Base-by-base conservation (phyloP, 1,284 basidiomycete genomes). In the Ceratobasidium sp. region DNA sequence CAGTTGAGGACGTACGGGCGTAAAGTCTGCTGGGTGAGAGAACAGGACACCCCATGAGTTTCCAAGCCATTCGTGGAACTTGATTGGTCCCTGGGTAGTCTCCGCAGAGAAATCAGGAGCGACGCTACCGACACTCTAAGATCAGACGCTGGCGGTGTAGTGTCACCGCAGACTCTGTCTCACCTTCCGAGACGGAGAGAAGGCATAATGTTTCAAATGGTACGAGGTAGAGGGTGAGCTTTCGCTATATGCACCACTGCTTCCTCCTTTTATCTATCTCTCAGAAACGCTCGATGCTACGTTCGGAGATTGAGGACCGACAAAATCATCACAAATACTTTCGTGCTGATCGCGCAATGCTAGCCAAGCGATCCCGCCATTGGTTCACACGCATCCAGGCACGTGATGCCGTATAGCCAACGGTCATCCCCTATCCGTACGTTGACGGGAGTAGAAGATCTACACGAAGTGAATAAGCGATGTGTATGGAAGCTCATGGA, bases 51-150 rank as follows among this genome's bases (percentile, higher is more conserved):
- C 89, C 97, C 97, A 99, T 39, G 89, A 92, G 79, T 90, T 84
- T 57, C 89, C 92, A 78, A 94, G 89, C 89, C 90, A 98, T 52
- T 97, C 89, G 81, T 97, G 95, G 86, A 98, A 98, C 78, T 89
- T 89, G 83, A 94, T 90, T 41, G 80, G 81, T 1, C 93, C 92
- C 64, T 84, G 78, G 62, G 93, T 94, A 62, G 94, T 96, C 76
- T 94, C 82, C 64, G 94, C 94, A 80, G 91, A 85, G 76, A 94
- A 94, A 81, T 95, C 87, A 55, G 93, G 92, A 58, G 93, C 92
- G 75, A 84, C 89, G 81, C 83, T 89, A 28, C 81, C 81, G 62
- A 46, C 21, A 52, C 30, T 69, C 52, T 28, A 28, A 23, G 12
- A 30, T 57, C 30, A 69, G 32, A 23, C 26, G 30, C 26, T 10